Evolutionary conservation across 768 basidiomycete genomes (phyloP), one percentile per base, ranked within the genome.

Genomic region (Boletellus ananas): DNA sequence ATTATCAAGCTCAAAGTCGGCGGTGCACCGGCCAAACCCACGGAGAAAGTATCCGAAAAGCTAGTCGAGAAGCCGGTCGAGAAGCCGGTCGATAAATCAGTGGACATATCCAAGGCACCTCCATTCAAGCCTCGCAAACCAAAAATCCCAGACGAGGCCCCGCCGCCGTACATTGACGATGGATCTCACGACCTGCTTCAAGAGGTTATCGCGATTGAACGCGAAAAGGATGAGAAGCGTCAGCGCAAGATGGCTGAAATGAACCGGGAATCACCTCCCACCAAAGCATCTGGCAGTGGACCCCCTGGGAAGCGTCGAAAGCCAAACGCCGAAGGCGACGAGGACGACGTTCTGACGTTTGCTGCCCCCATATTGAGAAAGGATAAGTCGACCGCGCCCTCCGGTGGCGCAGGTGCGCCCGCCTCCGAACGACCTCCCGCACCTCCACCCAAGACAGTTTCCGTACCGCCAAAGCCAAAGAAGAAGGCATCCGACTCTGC

Each of bases 151-250:
- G 76, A 71, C 34, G 57, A 76, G 16, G 79, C 81, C 3, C 79
- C 85, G 1, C 81, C 83, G 3, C 78, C 84, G 3, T 85, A 85
- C 60, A 77, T 84, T 38, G 87, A 90, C 57, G 87, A 90, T 66
- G 87, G 85, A n/a, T 86, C 84, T 25, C 82, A 87, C 56, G 88
- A 91, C 59, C 74, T 91, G 35, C 70, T 89, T 3, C 85, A 89
- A 63, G 88, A 90, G 63, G 87, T 91, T 17, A 77, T 90, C 47
- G 88, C 88, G 8, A 85, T 90, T 35, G 88, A 90, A 62, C 74
- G 79, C 47, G 80, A 84, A 66, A 79, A 83, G 64, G 73, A 75
- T 46, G 79, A 76, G 52, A 73, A 71, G 35, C 77, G 77, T 25
- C 74, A 74, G 23, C 75, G 78, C 33, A 70, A 69, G 42, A 58